Conservation (phyloP, 345 rosid genomes). For the Lepidium didymum region DNA sequence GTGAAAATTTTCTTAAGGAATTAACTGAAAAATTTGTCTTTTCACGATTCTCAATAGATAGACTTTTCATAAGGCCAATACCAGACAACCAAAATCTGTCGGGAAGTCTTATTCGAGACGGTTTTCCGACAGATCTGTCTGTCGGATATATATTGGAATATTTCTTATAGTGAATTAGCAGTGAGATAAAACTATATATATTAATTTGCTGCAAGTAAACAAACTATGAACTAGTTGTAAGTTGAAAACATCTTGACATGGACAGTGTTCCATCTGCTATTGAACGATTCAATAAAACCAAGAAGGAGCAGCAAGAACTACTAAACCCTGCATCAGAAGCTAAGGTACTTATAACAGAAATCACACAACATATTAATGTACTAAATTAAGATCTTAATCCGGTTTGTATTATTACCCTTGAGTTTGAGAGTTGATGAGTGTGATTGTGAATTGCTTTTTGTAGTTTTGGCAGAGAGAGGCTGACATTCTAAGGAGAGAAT, state of each 20-base stretch:
- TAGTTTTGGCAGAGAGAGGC: conserved; percentile 72
- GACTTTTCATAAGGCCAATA: too few species aligned
- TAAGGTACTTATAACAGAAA: conserved; percentile 34
- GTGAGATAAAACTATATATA: neutral
- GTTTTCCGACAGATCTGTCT: too few species aligned
- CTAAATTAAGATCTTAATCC: neutral
- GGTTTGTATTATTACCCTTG: neutral
- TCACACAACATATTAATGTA: neutral
- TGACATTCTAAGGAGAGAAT: conserved; percentile 43
- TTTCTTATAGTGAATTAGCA: neutral
- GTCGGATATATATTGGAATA: too few species aligned
- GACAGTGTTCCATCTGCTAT: conserved; percentile 57
- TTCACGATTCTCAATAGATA: too few species aligned
- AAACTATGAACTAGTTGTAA: neutral
- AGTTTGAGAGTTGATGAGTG: conserved; percentile 1
- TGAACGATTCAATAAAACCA: conserved; percentile 50
- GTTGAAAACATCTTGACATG: neutral
- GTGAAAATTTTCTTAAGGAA: too few species aligned
- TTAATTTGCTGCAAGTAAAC: too few species aligned
- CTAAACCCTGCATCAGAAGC: conserved; percentile 48
- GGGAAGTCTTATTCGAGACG: too few species aligned
- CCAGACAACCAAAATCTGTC: too few species aligned
- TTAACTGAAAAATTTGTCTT: too few species aligned
- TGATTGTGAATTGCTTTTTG: neutral
- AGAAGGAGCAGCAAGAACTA: conserved; percentile 47